Evolutionary conservation across 345 rosid genomes (phyloP).

Genomic region (Odontarrhena argentea): DNA sequence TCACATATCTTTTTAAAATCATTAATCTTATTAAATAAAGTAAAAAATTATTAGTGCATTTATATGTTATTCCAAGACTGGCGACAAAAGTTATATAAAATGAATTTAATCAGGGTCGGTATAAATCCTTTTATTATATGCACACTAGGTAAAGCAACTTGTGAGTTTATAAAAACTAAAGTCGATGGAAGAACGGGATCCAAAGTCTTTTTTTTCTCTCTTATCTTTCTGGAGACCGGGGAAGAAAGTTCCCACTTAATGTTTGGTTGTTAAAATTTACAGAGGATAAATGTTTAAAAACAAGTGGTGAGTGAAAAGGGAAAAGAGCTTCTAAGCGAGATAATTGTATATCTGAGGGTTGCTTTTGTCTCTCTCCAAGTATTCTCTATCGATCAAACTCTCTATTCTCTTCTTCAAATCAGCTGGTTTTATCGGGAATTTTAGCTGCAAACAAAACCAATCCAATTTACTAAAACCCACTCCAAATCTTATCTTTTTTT

Average conservation of each 20-base stretch:
- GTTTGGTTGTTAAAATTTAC: conserved; percentile 14
- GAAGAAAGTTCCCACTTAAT: background rate
- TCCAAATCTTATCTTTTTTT: background rate
- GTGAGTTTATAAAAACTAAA: no score
- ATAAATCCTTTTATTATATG: no score
- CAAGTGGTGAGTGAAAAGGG: background rate
- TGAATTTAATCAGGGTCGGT: no score
- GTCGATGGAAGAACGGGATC: no score
- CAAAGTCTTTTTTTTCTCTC: background rate
- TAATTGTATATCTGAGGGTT: conserved; percentile 61
- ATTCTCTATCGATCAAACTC: conserved; percentile 73
- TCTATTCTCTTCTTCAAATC: conserved; percentile 83
- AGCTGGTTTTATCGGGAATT: conserved; percentile 51
- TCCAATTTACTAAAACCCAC: background rate
- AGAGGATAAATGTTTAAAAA: background rate
- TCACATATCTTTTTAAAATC: no score
- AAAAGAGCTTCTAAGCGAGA: conserved; percentile 44
- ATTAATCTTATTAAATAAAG: no score
- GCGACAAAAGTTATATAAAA: no score
- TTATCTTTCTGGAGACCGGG: background rate
- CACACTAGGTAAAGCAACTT: no score
- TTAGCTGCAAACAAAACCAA: conserved; percentile 16
- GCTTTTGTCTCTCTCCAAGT: conserved; percentile 72
- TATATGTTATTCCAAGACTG: no score
- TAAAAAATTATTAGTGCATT: no score